Conservation (phyloP, 805 yeast genomes). For the Yarrowia alimentaria region DNA sequence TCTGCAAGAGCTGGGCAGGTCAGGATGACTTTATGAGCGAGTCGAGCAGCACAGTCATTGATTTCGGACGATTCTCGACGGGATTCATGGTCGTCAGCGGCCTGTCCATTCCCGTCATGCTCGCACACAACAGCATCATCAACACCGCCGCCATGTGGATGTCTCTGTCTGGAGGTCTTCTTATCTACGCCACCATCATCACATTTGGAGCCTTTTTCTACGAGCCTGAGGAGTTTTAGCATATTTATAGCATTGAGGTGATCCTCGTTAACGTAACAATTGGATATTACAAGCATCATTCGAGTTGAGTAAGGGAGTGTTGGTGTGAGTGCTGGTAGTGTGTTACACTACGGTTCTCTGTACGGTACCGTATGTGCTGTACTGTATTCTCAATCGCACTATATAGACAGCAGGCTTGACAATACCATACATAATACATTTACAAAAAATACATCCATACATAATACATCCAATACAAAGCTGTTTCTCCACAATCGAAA, state of each 20-base stretch:
- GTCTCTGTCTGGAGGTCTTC: slow-evolving; percentile 79
- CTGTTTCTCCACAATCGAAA: too few relatives aligned
- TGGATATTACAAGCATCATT: too few relatives aligned
- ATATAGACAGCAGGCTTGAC: too few relatives aligned
- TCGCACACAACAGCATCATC: slow-evolving; percentile 72
- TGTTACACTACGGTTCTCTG: too few relatives aligned
- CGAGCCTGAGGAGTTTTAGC: slow-evolving; percentile 46
- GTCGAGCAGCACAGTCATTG: slow-evolving; percentile 51
- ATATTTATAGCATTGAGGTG: slow-evolving; percentile 23
- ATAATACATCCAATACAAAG: too few relatives aligned
- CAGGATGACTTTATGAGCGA: slow-evolving; percentile 66
- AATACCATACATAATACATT: too few relatives aligned
- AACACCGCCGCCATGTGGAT: slow-evolving; percentile 67
- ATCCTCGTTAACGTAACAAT: slow-evolving; percentile 9
- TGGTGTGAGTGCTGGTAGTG: too few relatives aligned
- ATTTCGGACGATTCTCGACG: slow-evolving; percentile 74
- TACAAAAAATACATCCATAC: too few relatives aligned
- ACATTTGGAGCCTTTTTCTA: slow-evolving; percentile 79
- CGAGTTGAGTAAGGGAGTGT: too few relatives aligned
- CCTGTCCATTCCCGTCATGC: slow-evolving; percentile 67
- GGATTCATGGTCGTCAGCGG: slow-evolving; percentile 78
- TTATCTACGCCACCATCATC: slow-evolving; percentile 80
- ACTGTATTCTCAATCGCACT: too few relatives aligned
- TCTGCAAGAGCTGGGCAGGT: slow-evolving; percentile 49
- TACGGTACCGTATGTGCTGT: too few relatives aligned